A percentile compares a stretch with the other conserved stretches of the same genome.
These are phyloP conservation scores for Talaromyces rugulosus DNA, from an alignment of 2,329 filamentous ascomycete species.

Conservation along the genomic window DNA sequence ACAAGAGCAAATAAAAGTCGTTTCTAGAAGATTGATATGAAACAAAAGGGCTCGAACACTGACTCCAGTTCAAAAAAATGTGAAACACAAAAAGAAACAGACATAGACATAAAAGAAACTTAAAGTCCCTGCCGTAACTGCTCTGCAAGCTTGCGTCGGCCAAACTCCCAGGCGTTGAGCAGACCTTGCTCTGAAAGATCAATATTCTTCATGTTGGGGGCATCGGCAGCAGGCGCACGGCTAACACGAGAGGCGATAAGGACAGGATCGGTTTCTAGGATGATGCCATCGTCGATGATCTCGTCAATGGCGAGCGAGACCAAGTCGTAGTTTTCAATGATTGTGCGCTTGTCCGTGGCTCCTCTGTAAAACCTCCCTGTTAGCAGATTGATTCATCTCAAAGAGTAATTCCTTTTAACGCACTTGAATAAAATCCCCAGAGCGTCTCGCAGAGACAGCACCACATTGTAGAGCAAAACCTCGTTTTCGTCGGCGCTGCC, in stretches of 20 bases:
- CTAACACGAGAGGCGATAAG: slow-evolving; percentile 90
- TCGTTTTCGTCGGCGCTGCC: slow-evolving; percentile 93
- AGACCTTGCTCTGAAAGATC: slow-evolving; percentile 94
- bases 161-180: slow-evolving; percentile 89
- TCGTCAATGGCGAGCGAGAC: slow-evolving; percentile 93
- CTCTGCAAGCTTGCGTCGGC: slow-evolving; percentile 86
- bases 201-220: slow-evolving; percentile 82
- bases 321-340: slow-evolving; percentile 97
- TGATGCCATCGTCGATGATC: slow-evolving; percentile 90
- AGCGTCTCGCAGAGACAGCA: slow-evolving; percentile 84
- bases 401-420: no score
- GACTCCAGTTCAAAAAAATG: slow-evolving; percentile 11
- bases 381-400: slow-evolving; percentile 14
- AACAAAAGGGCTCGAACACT: slow-evolving; percentile 14
- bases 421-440: slow-evolving; percentile 91
- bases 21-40: slow-evolving; percentile 13
- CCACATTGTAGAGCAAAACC: slow-evolving; percentile 90
- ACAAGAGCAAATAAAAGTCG: slow-evolving; percentile 12
- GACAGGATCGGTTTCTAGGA: slow-evolving; percentile 94
- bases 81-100: slow-evolving; percentile 11
- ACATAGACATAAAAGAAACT: neutral
- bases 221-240: slow-evolving; percentile 84
- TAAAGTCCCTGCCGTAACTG: slow-evolving; percentile 80
- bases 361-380: slow-evolving; percentile 54
- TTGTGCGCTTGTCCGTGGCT: slow-evolving; percentile 94